Percentiles rank a stretch among this genome's conserved stretches.
Conservation (phyloP, 2,329 filamentous ascomycete species). For the Penicillium sp. region DNA sequence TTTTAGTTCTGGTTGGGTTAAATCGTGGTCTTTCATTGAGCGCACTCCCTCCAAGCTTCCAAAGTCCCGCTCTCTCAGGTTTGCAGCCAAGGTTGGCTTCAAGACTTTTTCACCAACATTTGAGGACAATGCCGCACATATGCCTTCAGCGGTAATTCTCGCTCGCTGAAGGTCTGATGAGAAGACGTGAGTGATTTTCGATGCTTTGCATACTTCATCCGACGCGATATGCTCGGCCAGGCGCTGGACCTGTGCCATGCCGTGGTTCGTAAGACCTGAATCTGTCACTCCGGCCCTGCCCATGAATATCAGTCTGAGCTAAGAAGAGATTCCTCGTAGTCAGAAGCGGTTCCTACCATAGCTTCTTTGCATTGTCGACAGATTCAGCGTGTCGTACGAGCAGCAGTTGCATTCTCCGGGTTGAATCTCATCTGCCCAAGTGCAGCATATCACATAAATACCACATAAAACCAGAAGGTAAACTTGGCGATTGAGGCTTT, state of each 20-base stretch:
- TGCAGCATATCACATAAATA: too few relatives aligned
- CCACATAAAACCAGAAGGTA: too few relatives aligned
- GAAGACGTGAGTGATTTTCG: slow-evolving; percentile 71
- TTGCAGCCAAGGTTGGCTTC: slow-evolving; percentile 16
- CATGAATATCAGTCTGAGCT: slow-evolving; percentile 4
- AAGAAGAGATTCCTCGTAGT: neutral
- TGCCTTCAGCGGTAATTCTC: slow-evolving; percentile 47
- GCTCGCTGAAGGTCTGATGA: slow-evolving; percentile 78
- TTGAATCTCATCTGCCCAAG: too few relatives aligned
- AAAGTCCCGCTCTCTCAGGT: slow-evolving; percentile 44
- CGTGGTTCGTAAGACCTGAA: slow-evolving; percentile 78
- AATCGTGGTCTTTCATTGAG: slow-evolving; percentile 36
- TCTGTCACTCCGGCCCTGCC: slow-evolving; percentile 75
- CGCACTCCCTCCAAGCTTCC: slow-evolving; percentile 18
- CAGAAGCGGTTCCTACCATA: slow-evolving; percentile 60
- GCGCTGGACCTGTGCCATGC: slow-evolving; percentile 73
- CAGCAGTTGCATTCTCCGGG: neutral
- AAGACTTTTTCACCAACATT: neutral
- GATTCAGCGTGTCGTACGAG: slow-evolving; percentile 82
- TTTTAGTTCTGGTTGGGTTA: neutral
- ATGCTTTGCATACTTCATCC: slow-evolving; percentile 45
- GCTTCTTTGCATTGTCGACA: slow-evolving; percentile 79
- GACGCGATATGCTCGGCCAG: slow-evolving; percentile 68
- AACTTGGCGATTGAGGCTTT: too few relatives aligned
- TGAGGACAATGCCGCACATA: slow-evolving; percentile 22